Evolutionary conservation across 768 basidiomycete genomes (phyloP), one percentile per base, ranked within the genome.

Genomic region (Leccinum rimulosum): DNA sequence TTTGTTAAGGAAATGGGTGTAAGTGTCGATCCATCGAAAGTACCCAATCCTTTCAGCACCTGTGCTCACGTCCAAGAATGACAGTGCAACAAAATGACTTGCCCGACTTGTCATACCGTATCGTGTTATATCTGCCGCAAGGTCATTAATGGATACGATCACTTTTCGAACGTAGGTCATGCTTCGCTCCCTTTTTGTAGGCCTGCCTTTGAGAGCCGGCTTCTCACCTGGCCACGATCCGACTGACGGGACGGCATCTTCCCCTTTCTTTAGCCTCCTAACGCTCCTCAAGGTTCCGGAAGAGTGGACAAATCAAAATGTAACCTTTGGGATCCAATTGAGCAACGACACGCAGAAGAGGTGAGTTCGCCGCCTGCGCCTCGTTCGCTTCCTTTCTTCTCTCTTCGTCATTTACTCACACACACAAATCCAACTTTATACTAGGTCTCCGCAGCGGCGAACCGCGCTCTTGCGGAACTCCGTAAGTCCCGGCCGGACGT

Each of bases 61-160:
- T 36, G 28, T 4, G 14, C 59, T 60, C 43, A 60, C 30, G 6
- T 48, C 52, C 4, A 10, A 38, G n/a, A 10, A 55, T 30, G 45
- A 43, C 63, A 92, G 87, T 96, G 95, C 76, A 96, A 96, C 82
- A 96, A 96, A 72, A 95, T 97, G 87, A 81, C 77, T 1, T 93
- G 91, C 65, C 83, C 86, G 1, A 74, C 86, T 59, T 96, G 95
- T 67, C 61, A 50, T 2, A 85, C 91, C 0, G 36, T 90, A 43
- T 93, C 88, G 0, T 97, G 95, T 72, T 95, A 97, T 67, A 76
- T 93, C 27, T 96, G 95, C 69, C 82, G 91, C 30, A 64, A 89
- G 66, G 65, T 86, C 35, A 89, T 95, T 43, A 74, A 33, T 0
- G 89, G 90, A 1, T 93, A 93, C 65, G 86, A 91, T 0, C 92